A percentile compares a stretch with the other conserved stretches of the same genome.
Evolutionary conservation across 2,329 filamentous ascomycete species (phyloP).

Genomic region (Chalara sp.): DNA sequence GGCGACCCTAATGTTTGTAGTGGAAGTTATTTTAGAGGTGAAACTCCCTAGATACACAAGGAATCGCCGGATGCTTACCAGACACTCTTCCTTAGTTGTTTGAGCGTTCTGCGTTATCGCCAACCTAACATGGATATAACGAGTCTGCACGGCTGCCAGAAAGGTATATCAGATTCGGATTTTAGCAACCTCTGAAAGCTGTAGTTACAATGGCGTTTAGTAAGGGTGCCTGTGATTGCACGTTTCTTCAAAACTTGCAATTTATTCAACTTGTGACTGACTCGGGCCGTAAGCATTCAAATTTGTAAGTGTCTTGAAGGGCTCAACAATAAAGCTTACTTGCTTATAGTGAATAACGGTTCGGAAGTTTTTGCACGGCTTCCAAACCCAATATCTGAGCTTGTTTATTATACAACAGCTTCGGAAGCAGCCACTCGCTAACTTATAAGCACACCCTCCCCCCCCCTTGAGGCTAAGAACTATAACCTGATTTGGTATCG

Average conservation of each 20-base stretch:
- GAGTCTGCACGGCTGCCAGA: constrained; percentile 1
- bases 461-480: no score
- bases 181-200: constrained; percentile 3
- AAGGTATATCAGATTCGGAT: constrained; percentile 9
- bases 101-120: background rate
- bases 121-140: background rate
- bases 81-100: background rate
- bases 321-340: no score
- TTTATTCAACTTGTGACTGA: background rate
- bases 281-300: no score
- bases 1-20: background rate
- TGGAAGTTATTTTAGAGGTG: constrained; percentile 3
- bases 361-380: no score
- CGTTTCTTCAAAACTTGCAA: background rate
- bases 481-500: no score
- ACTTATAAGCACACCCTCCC: no score
- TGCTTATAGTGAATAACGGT: no score
- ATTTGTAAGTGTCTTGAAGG: no score
- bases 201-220: constrained; percentile 4
- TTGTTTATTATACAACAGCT: no score
- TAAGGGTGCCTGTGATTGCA: constrained; percentile 8
- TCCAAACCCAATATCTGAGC: no score
- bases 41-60: constrained; percentile 4
- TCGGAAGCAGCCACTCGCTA: no score
- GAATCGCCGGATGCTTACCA: constrained; percentile 1